These are phyloP conservation scores for Quercus tomentella DNA, from an alignment of 331 rosid genomes.

Conservation along the genomic window DNA sequence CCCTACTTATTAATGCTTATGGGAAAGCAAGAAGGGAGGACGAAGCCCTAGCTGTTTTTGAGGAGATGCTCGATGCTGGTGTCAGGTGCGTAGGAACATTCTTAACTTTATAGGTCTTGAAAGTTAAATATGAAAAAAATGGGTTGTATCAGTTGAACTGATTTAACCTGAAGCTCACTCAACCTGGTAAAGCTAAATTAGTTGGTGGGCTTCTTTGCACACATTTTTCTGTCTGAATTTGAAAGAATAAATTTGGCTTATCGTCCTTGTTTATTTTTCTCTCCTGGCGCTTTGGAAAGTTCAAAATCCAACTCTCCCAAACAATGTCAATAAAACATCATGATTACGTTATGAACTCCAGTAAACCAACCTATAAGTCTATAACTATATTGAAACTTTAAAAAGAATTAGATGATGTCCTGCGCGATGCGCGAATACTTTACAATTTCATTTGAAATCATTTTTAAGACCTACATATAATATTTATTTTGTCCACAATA, in stretches of 20 bases:
- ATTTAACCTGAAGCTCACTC: not conserved
- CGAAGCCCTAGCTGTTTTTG: constrained; percentile 93
- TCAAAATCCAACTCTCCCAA: not conserved
- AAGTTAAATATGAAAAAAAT: not conserved
- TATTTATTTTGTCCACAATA: too few species aligned
- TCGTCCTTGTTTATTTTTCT: not conserved
- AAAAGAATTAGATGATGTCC: too few species aligned
- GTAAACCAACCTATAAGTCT: not conserved
- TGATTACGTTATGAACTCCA: not conserved
- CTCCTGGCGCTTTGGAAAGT: not conserved
- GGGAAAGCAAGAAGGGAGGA: constrained; percentile 98
- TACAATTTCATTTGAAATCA: too few species aligned
- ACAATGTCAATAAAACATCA: not conserved
- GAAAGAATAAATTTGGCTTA: not conserved
- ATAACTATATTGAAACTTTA: not conserved
- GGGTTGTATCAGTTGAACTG: not conserved
- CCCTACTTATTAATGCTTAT: constrained; percentile 76
- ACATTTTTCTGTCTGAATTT: not conserved
- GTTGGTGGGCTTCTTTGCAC: not conserved
- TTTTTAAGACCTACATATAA: too few species aligned
- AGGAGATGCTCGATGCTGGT: constrained; percentile 97
- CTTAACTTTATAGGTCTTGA: not conserved
- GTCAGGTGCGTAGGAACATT: constrained; percentile 54
- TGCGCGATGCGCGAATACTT: rapidly evolving
- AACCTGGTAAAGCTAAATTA: not conserved